Percentiles rank a stretch among this genome's conserved stretches.
Evolutionary conservation across 441 rosid species (phyloP).

Genomic region (Melastoma candidum): DNA sequence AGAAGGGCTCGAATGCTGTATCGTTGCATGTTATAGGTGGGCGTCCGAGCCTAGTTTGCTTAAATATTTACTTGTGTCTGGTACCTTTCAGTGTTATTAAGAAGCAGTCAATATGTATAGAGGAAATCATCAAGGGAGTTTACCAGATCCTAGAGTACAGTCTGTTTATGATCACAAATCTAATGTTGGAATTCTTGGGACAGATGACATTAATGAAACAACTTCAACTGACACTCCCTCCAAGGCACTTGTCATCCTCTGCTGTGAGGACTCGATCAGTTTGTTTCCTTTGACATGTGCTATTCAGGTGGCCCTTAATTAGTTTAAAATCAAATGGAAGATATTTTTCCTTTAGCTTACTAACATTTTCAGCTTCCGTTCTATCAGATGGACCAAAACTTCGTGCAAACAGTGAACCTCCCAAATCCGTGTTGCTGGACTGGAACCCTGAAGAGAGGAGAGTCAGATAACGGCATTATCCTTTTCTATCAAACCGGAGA

Average conservation of each 20-base stretch:
- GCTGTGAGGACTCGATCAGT: conserved; percentile 50
- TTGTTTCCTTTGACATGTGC: conserved; percentile 45
- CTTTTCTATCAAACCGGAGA: conserved; percentile 62
- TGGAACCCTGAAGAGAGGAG: conserved; percentile 42
- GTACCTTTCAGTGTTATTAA: conserved; percentile 34
- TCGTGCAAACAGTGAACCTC: conserved; percentile 37
- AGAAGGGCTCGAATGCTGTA: conserved; percentile 35
- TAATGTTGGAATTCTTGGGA: conserved; percentile 27
- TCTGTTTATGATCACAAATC: conserved; percentile 23
- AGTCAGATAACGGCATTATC: conserved; percentile 45
- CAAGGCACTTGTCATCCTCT: conserved; percentile 36
- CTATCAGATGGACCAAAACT: conserved; percentile 45
- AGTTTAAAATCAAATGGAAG: conserved; percentile 13
- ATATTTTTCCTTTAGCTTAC: conserved; percentile 14
- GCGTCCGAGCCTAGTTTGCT: conserved; percentile 15
- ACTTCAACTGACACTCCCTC: conserved; percentile 23
- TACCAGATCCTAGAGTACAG: conserved; percentile 24
- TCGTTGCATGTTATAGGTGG: conserved; percentile 58
- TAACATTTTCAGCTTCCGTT: conserved; percentile 21
- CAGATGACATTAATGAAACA: conserved; percentile 26
- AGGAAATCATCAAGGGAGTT: conserved; percentile 19
- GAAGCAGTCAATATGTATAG: conserved; percentile 26
- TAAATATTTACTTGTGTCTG: conserved; percentile 13
- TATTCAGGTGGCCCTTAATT: conserved; percentile 40
- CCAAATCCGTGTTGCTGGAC: conserved; percentile 69